Conservation (phyloP, 768 basidiomycete species). For the Lentinula aciculospora region DNA sequence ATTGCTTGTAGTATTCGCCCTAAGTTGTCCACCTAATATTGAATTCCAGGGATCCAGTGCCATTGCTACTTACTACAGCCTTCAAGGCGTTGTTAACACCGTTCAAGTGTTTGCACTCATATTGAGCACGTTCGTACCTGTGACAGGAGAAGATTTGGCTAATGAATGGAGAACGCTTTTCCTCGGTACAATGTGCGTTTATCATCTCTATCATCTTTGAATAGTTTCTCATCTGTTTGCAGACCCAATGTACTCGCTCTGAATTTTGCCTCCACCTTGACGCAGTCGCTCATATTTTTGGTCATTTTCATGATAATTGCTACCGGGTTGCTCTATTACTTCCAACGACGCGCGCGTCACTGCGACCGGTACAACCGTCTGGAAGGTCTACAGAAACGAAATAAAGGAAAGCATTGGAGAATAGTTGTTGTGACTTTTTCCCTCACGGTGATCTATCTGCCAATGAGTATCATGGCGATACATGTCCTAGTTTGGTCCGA, state of each 20-base stretch:
- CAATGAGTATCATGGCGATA: constrained; percentile 71
- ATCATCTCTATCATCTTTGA: background rate
- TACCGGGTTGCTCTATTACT: constrained; percentile 49
- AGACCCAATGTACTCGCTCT: constrained; percentile 73
- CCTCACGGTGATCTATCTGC: constrained; percentile 66
- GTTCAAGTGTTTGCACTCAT: constrained; percentile 70
- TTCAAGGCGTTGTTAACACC: constrained; percentile 64
- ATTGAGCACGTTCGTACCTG: constrained; percentile 49
- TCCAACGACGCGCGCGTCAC: constrained; percentile 42
- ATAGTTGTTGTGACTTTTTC: constrained; percentile 60
- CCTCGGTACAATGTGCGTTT: constrained; percentile 60
- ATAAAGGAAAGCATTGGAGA: constrained; percentile 40
- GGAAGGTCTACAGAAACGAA: constrained; percentile 50
- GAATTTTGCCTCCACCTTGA: constrained; percentile 60
- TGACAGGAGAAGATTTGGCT: constrained; percentile 28
- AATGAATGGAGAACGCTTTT: constrained; percentile 55
- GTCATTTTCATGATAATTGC: constrained; percentile 51
- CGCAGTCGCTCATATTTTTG: constrained; percentile 57
- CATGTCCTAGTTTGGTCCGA: constrained; percentile 75
- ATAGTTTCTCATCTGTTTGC: constrained; percentile 7
- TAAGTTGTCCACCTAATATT: background rate
- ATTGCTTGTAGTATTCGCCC: background rate
- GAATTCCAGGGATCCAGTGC: constrained; percentile 58
- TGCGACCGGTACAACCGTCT: constrained; percentile 43
- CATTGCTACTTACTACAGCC: constrained; percentile 61